Evolutionary conservation across 805 yeast species (phyloP).

Genomic region (Diddensiella caesifluorescens): DNA sequence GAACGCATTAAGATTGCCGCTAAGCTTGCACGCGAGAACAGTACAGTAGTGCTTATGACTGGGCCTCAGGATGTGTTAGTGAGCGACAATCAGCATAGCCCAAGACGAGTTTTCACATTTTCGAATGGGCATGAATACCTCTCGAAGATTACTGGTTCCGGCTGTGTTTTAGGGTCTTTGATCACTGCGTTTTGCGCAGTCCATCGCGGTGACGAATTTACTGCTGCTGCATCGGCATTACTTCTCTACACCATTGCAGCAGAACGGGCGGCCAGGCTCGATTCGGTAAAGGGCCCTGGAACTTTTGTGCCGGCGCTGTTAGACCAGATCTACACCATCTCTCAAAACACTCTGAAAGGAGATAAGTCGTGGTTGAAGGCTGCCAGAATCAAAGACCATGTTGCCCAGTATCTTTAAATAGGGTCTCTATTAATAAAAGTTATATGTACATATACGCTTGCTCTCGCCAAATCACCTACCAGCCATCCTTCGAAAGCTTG

Average conservation of each 20-base stretch:
- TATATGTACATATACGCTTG: too few relatives aligned
- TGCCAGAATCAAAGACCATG: not conserved
- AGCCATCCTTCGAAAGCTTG: conserved; percentile 16
- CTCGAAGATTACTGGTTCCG: conserved; percentile 72
- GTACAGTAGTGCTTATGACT: conserved; percentile 64
- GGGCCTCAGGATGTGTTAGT: conserved; percentile 53
- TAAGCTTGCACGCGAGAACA: conserved; percentile 45
- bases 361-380: not conserved
- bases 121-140: conserved; percentile 58
- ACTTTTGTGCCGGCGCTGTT: conserved; percentile 44
- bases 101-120: conserved; percentile 28
- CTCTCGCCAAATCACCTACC: conserved; percentile 12
- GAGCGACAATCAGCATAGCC: conserved; percentile 35
- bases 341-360: conserved; percentile 10
- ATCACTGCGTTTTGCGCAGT: conserved; percentile 57
- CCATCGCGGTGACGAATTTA: conserved; percentile 34
- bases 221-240: conserved; percentile 53
- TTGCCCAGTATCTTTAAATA: not conserved
- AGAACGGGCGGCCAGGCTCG: conserved; percentile 41
- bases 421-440: not conserved
- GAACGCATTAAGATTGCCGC: conserved; percentile 39
- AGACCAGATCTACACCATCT: conserved; percentile 35
- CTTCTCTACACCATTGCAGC: conserved; percentile 59
- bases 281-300: conserved; percentile 45
- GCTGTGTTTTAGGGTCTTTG: conserved; percentile 74